phyloP scores from a whole-genome alignment of 306 rosid species.

The Spatholobus suberectus region DNA sequence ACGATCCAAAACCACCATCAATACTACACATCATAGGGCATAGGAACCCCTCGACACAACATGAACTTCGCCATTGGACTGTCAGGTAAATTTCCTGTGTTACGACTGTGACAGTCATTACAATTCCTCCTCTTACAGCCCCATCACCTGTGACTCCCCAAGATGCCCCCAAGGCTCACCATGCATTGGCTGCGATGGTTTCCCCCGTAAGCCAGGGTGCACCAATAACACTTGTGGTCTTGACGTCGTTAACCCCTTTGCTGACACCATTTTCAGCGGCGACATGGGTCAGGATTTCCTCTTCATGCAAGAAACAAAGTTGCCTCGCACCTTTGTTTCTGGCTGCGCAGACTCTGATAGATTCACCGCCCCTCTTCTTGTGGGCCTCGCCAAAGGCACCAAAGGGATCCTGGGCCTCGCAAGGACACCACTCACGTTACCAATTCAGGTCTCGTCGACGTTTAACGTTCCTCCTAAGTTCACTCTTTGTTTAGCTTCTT shows the following conservation, averaged over 20 bases:
- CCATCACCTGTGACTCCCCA: not conserved
- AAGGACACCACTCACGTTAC: not conserved
- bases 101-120: not conserved
- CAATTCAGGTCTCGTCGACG: conserved; percentile 16
- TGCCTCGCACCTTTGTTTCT: no score
- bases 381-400: no score
- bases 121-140: conserved; percentile 21
- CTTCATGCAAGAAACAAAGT: no score
- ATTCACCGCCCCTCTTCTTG: no score
- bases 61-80: conserved; percentile 15
- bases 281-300: not conserved
- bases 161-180: not conserved
- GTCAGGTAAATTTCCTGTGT: not conserved
- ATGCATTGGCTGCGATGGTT: not conserved
- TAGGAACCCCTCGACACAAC: conserved; percentile 32
- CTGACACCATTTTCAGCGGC: not conserved
- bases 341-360: no score
- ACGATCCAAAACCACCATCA: conserved; percentile 31
- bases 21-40: conserved; percentile 15
- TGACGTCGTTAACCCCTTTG: not conserved
- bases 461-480: conserved; percentile 11
- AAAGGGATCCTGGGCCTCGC: conserved; percentile 50
- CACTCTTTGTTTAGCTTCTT: conserved; percentile 48
- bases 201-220: conserved; percentile 21
- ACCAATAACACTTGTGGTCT: not conserved